Base-by-base conservation (phyloP, 2,329 filamentous ascomycete genomes). In the Penicillium sp. region DNA sequence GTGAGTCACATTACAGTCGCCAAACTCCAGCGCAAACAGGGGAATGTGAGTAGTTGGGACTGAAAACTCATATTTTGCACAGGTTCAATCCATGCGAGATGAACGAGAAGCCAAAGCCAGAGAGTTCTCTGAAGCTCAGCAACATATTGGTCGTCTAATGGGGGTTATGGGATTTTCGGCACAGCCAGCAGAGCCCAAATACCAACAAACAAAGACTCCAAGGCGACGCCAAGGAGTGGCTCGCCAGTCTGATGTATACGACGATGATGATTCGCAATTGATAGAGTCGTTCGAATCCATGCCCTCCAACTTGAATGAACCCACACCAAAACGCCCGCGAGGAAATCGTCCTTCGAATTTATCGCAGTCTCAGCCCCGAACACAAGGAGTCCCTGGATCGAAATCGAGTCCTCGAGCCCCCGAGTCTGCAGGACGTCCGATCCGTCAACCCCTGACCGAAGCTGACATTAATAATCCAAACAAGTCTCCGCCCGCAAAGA, bases 61-160 rank as follows among this genome's bases (percentile, higher is more conserved):
- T n/a, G 2, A 19, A n/a, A 23, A n/a, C 18, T 44, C 10, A 52
- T 3, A 8, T n/a, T 2, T 9, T 19, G 16, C n/a, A 19, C 19
- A 75, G 72, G 56, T 73, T 11, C 71, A 73, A 59, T 65, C 66
- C 23, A 59, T 74, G 33, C 69, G 67, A 13, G 66, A 71, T 33
- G 71, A 74, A 46, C 65, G 71, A 34, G 65, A 70, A 18, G 61
- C 67, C 9, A 75, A 75, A 56, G 70, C 71, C 18, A 67, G 70
- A 9, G 72, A 75, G 51, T 74, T 75, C 31, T 71, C 69, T 1
- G 71, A 74, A 52, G 72, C 72, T 1, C 73, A 74, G 48, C 69
- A 75, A 49, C 70, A 75, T 42, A 75, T 74, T 19, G 62, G 67
- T 13, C 67, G 70, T 11, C 53, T 75, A 4, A 75, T 75, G 72